A percentile compares a stretch with the other conserved stretches of the same genome.
Conservation (phyloP, 768 basidiomycete genomes). For the Arthromyces matolae region DNA sequence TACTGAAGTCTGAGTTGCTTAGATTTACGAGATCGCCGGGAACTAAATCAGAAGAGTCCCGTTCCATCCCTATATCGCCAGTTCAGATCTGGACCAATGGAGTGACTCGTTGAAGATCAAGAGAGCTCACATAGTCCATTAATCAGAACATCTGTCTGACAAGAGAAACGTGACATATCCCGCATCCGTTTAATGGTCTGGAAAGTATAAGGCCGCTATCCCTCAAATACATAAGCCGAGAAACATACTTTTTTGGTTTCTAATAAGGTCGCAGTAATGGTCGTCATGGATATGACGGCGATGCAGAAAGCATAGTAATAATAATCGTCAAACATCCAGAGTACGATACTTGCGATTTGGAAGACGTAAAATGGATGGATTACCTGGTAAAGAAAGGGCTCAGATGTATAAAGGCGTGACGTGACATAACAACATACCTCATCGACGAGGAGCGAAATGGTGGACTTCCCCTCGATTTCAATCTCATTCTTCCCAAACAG, state of each 20-base stretch:
- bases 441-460: conserved; percentile 73
- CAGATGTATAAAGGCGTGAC: background rate
- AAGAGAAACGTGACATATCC: conserved; percentile 91
- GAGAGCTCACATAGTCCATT: conserved; percentile 64
- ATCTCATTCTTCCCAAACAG: conserved; percentile 87
- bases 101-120: background rate
- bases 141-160: conserved; percentile 65
- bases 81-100: no score
- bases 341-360: conserved; percentile 89
- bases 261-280: conserved; percentile 79
- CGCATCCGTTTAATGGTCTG: conserved; percentile 92
- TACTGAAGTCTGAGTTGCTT: conserved; percentile 64
- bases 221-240: background rate
- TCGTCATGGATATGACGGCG: conserved; percentile 81
- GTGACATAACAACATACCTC: conserved; percentile 53
- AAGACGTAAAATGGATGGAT: conserved; percentile 99
- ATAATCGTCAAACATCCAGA: conserved; percentile 96
- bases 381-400: conserved; percentile 40
- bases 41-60: conserved; percentile 76
- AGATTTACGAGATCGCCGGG: conserved; percentile 92
- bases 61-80: conserved; percentile 52
- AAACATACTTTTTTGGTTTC: conserved; percentile 84
- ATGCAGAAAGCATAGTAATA: conserved; percentile 98
- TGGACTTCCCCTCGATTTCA: conserved; percentile 86
- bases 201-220: background rate